These are phyloP conservation scores for Cenchrus americanus DNA, from an alignment of 176 grass and related monocot species.

Conservation along the genomic window DNA sequence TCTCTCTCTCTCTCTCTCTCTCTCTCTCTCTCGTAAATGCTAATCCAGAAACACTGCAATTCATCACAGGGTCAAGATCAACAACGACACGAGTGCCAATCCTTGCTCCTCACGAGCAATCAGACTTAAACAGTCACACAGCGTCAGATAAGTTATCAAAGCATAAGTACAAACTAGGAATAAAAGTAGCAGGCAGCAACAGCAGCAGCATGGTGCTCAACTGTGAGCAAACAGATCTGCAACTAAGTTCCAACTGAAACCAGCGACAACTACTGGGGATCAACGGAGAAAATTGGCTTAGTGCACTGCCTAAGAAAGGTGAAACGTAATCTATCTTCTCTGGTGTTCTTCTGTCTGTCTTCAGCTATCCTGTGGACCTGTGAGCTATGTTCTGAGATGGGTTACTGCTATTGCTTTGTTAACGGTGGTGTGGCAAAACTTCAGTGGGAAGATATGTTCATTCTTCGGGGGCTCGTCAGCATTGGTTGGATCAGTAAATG, in stretches of 20 bases:
- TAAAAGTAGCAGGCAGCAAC: too few relatives aligned
- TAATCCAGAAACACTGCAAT: not conserved
- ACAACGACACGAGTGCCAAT: too few relatives aligned
- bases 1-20: not conserved
- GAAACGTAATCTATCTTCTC: slow-evolving; percentile 5
- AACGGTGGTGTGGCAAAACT: slow-evolving; percentile 27
- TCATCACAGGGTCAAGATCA: not conserved
- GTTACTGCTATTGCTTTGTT: slow-evolving; percentile 20
- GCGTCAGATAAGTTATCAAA: not conserved
- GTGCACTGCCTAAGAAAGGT: not conserved
- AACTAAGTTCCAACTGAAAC: not conserved
- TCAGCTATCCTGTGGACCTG: slow-evolving; percentile 8
- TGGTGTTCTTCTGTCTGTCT: slow-evolving; percentile 31
- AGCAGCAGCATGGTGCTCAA: not conserved
- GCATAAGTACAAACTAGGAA: not conserved
- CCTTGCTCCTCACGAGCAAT: not conserved
- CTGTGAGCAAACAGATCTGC: not conserved
- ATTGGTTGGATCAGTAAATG: slow-evolving; percentile 22
- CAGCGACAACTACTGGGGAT: not conserved
- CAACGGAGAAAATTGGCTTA: not conserved
- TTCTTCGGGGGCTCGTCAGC: slow-evolving; percentile 14
- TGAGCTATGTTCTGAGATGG: slow-evolving; percentile 22
- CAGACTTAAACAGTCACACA: not conserved
- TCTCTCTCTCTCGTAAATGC: not conserved
- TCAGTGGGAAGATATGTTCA: not conserved